phyloP scores from a whole-genome alignment of 257 asterid genomes.

The Jacaranda copaia region DNA sequence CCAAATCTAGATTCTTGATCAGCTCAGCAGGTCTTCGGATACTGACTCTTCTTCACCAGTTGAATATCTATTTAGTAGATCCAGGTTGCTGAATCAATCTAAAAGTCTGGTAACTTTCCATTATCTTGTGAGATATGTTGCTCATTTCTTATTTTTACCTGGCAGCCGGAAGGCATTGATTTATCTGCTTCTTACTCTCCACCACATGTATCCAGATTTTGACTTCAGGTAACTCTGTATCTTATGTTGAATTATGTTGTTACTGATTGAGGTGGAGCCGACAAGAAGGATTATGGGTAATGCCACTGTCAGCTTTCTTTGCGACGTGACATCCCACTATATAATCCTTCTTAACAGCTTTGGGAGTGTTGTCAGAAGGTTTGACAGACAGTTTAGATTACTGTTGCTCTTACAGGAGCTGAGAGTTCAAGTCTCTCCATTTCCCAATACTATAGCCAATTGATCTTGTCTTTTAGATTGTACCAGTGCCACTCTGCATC shows the following conservation, averaged over 20 bases:
- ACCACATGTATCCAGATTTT: constrained; percentile 93
- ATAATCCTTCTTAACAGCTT: constrained; percentile 71
- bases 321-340: constrained; percentile 97
- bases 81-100: constrained; percentile 67
- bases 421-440: constrained; percentile 99
- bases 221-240: constrained; percentile 94
- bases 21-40: constrained; percentile 70
- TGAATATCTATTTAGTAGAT: constrained; percentile 72
- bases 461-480: constrained; percentile 33
- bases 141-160: constrained; percentile 30
- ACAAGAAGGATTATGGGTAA: constrained; percentile 95
- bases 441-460: constrained; percentile 67
- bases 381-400: constrained; percentile 94
- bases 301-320: constrained; percentile 96
- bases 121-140: constrained; percentile 26
- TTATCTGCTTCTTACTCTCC: constrained; percentile 89
- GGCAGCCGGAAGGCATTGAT: constrained; percentile 95
- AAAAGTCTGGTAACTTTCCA: constrained; percentile 19
- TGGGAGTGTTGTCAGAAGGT: constrained; percentile 99
- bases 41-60: constrained; percentile 82
- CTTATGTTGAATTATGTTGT: constrained; percentile 37
- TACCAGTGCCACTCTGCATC: constrained; percentile 30
- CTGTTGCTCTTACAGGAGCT: constrained; percentile 99
- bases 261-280: constrained; percentile 29
- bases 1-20: constrained; percentile 70